These are phyloP conservation scores for Barnettozyma hawaiiensis DNA, from an alignment of 1,139 yeast genomes.

Conservation along the genomic window DNA sequence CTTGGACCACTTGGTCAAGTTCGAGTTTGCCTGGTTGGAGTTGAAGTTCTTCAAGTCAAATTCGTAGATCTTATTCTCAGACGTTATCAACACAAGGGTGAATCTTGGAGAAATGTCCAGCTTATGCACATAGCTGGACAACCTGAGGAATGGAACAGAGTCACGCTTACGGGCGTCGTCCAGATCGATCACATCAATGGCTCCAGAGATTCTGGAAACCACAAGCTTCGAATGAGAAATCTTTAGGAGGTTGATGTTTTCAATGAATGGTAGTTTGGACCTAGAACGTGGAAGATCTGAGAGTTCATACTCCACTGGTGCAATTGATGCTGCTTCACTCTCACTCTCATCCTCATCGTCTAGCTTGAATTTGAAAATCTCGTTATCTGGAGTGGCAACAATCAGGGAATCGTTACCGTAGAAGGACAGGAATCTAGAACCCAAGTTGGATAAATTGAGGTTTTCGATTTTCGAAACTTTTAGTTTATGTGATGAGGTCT, in stretches of 20 bases:
- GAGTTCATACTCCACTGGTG: conserved; percentile 32
- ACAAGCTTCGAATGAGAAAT: conserved; percentile 44
- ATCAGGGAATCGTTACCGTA: conserved; percentile 43
- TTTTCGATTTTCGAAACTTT: conserved; percentile 51
- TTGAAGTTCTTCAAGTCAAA: conserved; percentile 35
- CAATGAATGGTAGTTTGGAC: conserved; percentile 33
- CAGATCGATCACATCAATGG: conserved; percentile 50
- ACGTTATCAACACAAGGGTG: conserved; percentile 60
- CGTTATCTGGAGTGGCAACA: conserved; percentile 62
- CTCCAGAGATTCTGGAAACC: conserved; percentile 58
- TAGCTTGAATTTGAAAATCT: conserved; percentile 46
- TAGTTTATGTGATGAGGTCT: conserved; percentile 34
- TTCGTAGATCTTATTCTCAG: conserved; percentile 72
- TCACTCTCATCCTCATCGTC: conserved; percentile 26
- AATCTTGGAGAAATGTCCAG: conserved; percentile 46
- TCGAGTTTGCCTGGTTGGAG: conserved; percentile 20
- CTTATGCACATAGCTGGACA: conserved; percentile 59
- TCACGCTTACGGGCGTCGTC: conserved; percentile 22
- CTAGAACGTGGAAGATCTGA: conserved; percentile 30
- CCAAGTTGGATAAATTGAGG: conserved; percentile 36
- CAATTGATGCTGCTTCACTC: conserved; percentile 37
- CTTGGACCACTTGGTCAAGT: conserved; percentile 76
- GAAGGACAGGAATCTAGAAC: conserved; percentile 52
- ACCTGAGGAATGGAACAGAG: conserved; percentile 39
- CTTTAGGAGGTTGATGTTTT: conserved; percentile 47